Conservation (phyloP, 2,329 filamentous ascomycete genomes). For the Colletotrichum chrysophilum region DNA sequence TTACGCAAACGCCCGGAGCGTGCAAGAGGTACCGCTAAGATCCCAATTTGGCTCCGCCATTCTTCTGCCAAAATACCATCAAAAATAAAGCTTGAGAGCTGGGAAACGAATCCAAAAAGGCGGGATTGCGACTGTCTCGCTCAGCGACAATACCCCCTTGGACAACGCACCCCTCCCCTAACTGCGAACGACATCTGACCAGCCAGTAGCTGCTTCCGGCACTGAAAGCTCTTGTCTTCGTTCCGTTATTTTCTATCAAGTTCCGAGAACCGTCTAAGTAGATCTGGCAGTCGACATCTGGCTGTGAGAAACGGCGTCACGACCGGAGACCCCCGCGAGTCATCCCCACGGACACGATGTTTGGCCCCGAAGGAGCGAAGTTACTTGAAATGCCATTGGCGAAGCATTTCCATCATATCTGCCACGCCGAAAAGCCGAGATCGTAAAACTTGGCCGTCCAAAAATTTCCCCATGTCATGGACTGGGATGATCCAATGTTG, state of each 20-base stretch:
- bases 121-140: conserved; percentile 16
- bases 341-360: not conserved
- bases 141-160: not conserved
- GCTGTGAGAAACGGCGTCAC: not conserved
- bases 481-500: not conserved
- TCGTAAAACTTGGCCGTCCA: not conserved
- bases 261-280: not conserved
- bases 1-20: conserved; percentile 8
- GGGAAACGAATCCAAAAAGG: conserved; percentile 14
- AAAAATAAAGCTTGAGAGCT: conserved; percentile 11
- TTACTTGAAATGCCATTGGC: not conserved
- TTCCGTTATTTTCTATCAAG: not conserved
- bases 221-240: not conserved
- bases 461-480: not conserved
- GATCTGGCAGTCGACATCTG: not conserved
- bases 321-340: not conserved
- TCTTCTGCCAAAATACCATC: conserved; percentile 3
- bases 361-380: not conserved
- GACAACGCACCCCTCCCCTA: not conserved
- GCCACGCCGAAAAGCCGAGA: conserved; percentile 10
- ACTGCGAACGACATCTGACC: not conserved
- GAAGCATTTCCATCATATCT: not conserved
- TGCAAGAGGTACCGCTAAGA: not conserved
- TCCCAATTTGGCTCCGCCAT: conserved; percentile 16
- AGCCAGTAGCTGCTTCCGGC: not conserved